Evolutionary conservation across 768 basidiomycete genomes (phyloP), one percentile per base, ranked within the genome.

Genomic region (Gymnopilus dilepis): DNA sequence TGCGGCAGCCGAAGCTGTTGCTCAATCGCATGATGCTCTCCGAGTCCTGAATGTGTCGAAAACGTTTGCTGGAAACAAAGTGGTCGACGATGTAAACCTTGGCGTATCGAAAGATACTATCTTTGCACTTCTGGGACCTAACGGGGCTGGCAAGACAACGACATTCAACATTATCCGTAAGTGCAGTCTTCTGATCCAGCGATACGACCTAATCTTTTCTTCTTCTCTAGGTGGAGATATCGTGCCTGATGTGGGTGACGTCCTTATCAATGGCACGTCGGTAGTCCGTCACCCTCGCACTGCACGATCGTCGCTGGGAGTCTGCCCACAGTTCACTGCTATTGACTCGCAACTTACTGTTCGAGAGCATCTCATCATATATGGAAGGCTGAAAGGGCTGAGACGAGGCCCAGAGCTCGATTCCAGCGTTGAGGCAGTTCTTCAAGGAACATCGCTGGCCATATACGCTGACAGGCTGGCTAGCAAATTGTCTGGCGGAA

Each of bases 321-420:
- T 94, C 52, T 94, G 91, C 70, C 91, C 91, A 0, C 92, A 93
- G 64, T 91, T 92, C 73, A 92, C 91, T 1, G 91, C 92, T 1
- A 92, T 93, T 63, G 92, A 93, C 65, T 77, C 84, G 12, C 88
- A 92, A 67, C 71, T 93, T 40, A 92, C 90, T 6, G 91, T 92
- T 22, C 82, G 89, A 43, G 89, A 94, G 69, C 92, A 94, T 68
- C 76, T 93, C 33, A 61, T 81, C 60, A 79, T 93, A 9, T 92
- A 92, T 51, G 91, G 89, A 8, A 80, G 87, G 19, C 79, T 93
- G 34, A 92, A 92, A 70, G 92, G 92, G 2, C 75, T 94, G 21
- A 61, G 58, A 19, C 72, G 74, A 17, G 86, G 85, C 1, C 61
- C 69, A 1, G 85, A 86, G 51, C 67, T 93, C 28, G 65, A 76